phyloP scores from a whole-genome alignment of 2,329 filamentous ascomycete species.

The Ophiostoma piceae region DNA sequence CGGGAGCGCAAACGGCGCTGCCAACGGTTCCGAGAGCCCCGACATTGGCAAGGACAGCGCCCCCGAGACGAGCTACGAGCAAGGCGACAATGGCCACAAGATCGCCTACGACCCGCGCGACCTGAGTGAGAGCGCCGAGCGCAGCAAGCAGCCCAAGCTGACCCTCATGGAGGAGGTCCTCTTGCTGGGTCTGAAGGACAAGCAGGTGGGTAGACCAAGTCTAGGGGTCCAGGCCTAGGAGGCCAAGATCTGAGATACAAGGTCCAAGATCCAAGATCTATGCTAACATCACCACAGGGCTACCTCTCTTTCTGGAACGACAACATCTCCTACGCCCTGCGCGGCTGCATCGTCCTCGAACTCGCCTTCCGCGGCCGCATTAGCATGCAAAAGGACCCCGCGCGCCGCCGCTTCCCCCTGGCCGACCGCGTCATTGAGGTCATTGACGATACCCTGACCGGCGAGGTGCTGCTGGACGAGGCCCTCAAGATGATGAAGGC shows the following conservation, averaged over 20 bases:
- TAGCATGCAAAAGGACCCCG: constrained; percentile 96
- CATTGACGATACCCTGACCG: constrained; percentile 90
- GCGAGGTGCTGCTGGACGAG: constrained; percentile 95
- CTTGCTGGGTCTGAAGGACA: constrained; percentile 93
- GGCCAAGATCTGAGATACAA: not conserved
- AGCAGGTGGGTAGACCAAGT: constrained; percentile 63
- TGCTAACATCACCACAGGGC: constrained; percentile 54
- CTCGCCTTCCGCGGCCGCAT: constrained; percentile 92
- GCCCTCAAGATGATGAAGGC: constrained; percentile 99
- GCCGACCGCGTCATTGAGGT: constrained; percentile 95
- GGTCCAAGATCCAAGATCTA: not conserved
- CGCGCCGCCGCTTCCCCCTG: constrained; percentile 83
- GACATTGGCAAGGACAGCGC: constrained; percentile 51
- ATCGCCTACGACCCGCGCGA: constrained; percentile 97
- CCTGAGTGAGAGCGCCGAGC: constrained; percentile 92
- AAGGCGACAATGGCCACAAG: constrained; percentile 92
- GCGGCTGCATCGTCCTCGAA: constrained; percentile 97
- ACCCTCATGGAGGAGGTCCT: constrained; percentile 98
- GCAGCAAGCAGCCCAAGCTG: constrained; percentile 95
- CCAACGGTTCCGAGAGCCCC: constrained; percentile 50
- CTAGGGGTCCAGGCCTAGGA: not conserved
- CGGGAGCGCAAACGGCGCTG: constrained; percentile 42
- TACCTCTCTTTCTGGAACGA: constrained; percentile 99
- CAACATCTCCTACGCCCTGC: constrained; percentile 96
- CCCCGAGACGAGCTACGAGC: constrained; percentile 82